A percentile compares a stretch with the other conserved stretches of the same genome.
These are phyloP conservation scores for Dovyalis caffra DNA, from an alignment of 345 rosid species.

Conservation along the genomic window DNA sequence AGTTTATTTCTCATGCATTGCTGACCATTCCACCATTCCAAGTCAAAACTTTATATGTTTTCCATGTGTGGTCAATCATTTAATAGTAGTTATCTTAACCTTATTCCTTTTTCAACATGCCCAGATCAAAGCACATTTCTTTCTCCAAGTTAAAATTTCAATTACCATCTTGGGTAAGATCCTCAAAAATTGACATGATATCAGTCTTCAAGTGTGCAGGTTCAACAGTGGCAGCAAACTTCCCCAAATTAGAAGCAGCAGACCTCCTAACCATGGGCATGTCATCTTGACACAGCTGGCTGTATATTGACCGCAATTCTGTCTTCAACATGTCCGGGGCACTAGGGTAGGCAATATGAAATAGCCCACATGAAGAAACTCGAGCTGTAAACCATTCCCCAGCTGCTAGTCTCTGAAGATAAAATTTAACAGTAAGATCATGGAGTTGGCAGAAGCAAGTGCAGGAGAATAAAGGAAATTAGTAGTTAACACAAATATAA, in stretches of 20 bases:
- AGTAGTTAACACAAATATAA: background rate
- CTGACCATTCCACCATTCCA: background rate
- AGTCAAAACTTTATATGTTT: background rate
- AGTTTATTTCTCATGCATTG: background rate
- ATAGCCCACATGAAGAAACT: slow-evolving; percentile 88
- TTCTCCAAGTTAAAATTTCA: background rate
- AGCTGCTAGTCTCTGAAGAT: slow-evolving; percentile 73
- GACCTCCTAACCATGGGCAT: slow-evolving; percentile 99
- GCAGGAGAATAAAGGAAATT: background rate
- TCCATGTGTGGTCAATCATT: background rate
- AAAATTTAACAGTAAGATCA: slow-evolving; percentile 4
- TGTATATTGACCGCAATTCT: slow-evolving; percentile 66
- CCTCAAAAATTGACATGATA: slow-evolving; percentile 83
- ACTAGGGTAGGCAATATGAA: slow-evolving; percentile 89
- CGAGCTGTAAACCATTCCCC: slow-evolving; percentile 99
- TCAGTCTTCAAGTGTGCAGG: slow-evolving; percentile 78
- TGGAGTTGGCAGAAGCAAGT: background rate
- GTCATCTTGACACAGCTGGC: slow-evolving; percentile 93
- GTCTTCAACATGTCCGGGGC: slow-evolving; percentile 72
- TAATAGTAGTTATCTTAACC: background rate
- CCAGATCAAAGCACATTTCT: background rate
- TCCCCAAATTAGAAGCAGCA: slow-evolving; percentile 90
- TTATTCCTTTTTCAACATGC: background rate
- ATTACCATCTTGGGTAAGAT: slow-evolving; percentile 98
- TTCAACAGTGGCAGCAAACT: slow-evolving; percentile 97